Percentiles rank a stretch among this genome's conserved stretches.
These are phyloP conservation scores for Pseudogymnoascus sp. DNA, from an alignment of 2,329 filamentous ascomycete genomes.

Conservation along the genomic window DNA sequence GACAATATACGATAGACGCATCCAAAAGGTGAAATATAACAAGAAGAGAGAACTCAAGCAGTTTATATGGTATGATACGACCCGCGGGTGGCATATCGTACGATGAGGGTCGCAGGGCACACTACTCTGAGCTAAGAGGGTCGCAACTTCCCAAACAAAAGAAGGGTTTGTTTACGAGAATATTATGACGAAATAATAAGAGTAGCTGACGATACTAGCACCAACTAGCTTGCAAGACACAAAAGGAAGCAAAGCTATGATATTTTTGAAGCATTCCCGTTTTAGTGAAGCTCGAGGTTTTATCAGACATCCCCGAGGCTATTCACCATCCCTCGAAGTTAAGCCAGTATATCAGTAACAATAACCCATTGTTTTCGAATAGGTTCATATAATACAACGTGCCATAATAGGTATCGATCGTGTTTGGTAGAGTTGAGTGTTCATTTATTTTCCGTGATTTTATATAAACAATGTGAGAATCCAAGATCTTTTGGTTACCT, in stretches of 20 bases:
- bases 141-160: neutral
- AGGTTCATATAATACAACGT: neutral
- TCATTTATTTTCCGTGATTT: neutral
- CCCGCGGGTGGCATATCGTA: neutral
- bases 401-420: neutral
- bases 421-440: neutral
- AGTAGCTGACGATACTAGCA: neutral
- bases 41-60: neutral
- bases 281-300: neutral
- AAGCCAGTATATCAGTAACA: neutral
- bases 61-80: neutral
- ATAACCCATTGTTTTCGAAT: neutral
- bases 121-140: neutral
- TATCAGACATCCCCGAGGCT: neutral
- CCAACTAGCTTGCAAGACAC: neutral
- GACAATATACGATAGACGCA: neutral
- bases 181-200: neutral
- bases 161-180: conserved; percentile 1
- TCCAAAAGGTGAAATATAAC: neutral
- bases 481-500: neutral
- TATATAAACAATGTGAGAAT: neutral
- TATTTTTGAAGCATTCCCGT: neutral
- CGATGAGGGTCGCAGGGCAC: neutral
- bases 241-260: too few species aligned
- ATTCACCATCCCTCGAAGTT: neutral